Base-by-base conservation (phyloP, 257 asterid genomes). In the Solanum tarijense region DNA sequence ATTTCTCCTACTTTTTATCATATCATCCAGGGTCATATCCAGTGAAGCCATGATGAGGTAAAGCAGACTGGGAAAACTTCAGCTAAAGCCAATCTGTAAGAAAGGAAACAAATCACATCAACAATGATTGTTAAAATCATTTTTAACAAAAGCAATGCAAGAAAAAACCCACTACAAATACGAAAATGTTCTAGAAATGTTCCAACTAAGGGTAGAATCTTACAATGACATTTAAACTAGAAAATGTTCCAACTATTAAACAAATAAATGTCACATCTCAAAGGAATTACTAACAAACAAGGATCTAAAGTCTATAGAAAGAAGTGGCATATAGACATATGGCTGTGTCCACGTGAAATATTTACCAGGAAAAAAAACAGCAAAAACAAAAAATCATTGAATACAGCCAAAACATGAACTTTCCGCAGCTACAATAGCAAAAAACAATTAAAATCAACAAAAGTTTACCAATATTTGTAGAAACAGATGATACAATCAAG, bases 1-100 rank as follows among this genome's bases (percentile, higher is more conserved):
- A 85, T 29, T 91, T 87, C 89, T 95, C 89, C 96, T 93, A 91
- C 82, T 97, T 91, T 96, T 96, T 84, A 97, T 97, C 98, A 96
- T 93, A 90, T 96, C 98, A 23, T 95, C 98, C 92, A 96, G 90
- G 1, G 99, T 90, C 92, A 94, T 91, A 88, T 95, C 98, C 94
- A 96, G 48, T 39, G 98, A 90, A 48, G 99, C 98, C 99, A 96
- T 96, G 35, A 89, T 85, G 14, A 39, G 78, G 20, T 84, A 87
- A 34, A 0, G 81, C 55, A 62, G 83, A 81, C 72, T 32, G 73
- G 35, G n/a, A 23, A 85, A 81, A 83, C 23, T 81, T n/a, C n/a
- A n/a, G n/a, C n/a, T 41, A 78, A 60, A 75, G 72, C 23, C 12
- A 84, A 88, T 87, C 93, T 91, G 93, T 46, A 88, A 86, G 43